A percentile compares a stretch with the other conserved stretches of the same genome.
Conservation (phyloP, 75 land plant species). For the Cupressus sempervirens region DNA sequence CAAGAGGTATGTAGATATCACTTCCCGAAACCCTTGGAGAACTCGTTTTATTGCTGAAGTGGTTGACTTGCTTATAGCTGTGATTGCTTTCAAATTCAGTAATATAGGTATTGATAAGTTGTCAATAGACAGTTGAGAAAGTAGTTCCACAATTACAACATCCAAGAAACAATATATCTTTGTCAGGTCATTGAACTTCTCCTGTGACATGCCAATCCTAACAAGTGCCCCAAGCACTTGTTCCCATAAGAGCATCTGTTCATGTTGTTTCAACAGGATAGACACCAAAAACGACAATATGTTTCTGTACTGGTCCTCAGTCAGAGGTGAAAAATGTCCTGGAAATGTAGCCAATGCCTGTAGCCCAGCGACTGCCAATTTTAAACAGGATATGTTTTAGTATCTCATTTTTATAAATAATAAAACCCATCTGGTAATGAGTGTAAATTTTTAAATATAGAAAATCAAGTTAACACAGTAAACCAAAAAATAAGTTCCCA, state of each 20-base stretch:
- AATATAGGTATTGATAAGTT: slow-evolving; percentile 24
- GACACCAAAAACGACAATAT: slow-evolving; percentile 40
- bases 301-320: slow-evolving; percentile 35
- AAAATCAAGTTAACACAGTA: neutral
- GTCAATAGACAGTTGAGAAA: slow-evolving; percentile 23
- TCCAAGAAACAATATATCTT: slow-evolving; percentile 19
- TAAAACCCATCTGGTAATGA: neutral
- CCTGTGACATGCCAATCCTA: slow-evolving; percentile 39
- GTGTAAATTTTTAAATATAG: neutral
- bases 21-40: slow-evolving; percentile 1
- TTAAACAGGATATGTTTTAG: slow-evolving; percentile 1
- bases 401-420: neutral
- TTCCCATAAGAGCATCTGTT: slow-evolving; percentile 39
- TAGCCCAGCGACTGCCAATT: slow-evolving; percentile 76
- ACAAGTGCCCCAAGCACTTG: slow-evolving; percentile 41
- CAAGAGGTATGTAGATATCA: neutral
- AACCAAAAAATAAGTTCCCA: neutral
- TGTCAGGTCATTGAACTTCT: slow-evolving; percentile 20
- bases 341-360: slow-evolving; percentile 72
- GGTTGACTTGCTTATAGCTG: neutral
- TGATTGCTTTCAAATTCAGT: slow-evolving; percentile 23
- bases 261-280: slow-evolving; percentile 20
- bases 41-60: neutral
- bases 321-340: slow-evolving; percentile 26
- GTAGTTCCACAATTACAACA: slow-evolving; percentile 39